phyloP scores from a whole-genome alignment of 2,329 filamentous ascomycete species.

The Helotiales sp. region DNA sequence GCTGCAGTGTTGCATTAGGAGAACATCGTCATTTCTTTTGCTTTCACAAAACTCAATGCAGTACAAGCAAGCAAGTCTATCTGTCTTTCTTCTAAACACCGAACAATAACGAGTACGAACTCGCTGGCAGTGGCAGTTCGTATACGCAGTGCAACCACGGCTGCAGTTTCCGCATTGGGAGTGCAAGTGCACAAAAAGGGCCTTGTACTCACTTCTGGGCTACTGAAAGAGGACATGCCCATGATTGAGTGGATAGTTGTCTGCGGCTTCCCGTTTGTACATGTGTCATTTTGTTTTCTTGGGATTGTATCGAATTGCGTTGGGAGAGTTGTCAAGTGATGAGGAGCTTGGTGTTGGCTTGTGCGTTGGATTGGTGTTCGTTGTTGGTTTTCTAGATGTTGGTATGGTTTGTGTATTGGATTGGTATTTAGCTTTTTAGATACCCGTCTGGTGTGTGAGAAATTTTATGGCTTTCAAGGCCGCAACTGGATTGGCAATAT shows the following conservation, averaged over 20 bases:
- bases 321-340: neutral
- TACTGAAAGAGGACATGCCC: neutral
- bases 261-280: neutral
- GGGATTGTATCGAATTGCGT: neutral
- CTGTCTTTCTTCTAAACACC: neutral
- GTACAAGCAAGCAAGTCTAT: neutral
- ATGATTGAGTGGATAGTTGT: neutral
- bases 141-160: slow-evolving; percentile 1
- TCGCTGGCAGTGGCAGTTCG: slow-evolving; percentile 1
- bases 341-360: neutral
- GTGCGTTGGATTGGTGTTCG: neutral
- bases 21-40: neutral
- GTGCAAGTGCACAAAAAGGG: neutral
- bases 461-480: too few species aligned
- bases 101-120: neutral
- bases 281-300: slow-evolving; percentile 7
- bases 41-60: neutral
- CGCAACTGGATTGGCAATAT: too few species aligned
- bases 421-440: too few species aligned
- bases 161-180: neutral
- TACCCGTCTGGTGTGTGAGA: too few species aligned
- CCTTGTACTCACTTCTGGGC: neutral
- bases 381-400: neutral
- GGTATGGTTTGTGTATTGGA: neutral
- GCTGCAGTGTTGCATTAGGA: neutral